These are phyloP conservation scores for Microascus cirrosus DNA, from an alignment of 2,329 filamentous ascomycete genomes.

Conservation along the genomic window DNA sequence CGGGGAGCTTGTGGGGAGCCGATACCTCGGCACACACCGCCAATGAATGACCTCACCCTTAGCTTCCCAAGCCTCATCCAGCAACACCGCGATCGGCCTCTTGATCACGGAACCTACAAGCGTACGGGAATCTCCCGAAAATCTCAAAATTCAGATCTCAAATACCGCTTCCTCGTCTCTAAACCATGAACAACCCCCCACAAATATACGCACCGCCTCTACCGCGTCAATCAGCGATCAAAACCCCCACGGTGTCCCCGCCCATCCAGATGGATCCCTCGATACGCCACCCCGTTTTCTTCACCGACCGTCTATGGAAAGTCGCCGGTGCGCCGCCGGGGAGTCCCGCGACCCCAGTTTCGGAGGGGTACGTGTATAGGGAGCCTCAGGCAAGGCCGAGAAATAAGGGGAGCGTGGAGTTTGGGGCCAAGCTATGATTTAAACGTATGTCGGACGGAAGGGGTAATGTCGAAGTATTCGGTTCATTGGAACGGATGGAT, in stretches of 20 bases:
- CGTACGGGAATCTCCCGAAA: background rate
- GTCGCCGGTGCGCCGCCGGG: slow-evolving; percentile 28
- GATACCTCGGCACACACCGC: background rate
- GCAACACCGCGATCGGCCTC: background rate
- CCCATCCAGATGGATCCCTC: slow-evolving; percentile 31
- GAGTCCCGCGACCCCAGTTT: slow-evolving; percentile 34
- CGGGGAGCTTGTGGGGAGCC: background rate
- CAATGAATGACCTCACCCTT: background rate
- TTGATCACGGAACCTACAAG: background rate
- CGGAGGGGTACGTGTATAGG: slow-evolving; percentile 50
- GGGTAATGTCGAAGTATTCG: background rate
- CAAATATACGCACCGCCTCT: background rate
- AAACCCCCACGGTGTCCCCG: background rate
- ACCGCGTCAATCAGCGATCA: background rate
- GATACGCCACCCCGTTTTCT: slow-evolving; percentile 63
- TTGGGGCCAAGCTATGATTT: slow-evolving; percentile 1
- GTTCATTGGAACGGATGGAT: background rate
- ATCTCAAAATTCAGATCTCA: background rate
- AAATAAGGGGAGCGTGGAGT: background rate
- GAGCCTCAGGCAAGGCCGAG: slow-evolving; percentile 14
- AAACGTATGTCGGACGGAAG: background rate
- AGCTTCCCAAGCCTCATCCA: background rate
- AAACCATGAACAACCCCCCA: background rate
- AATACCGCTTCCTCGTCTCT: background rate
- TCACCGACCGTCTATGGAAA: slow-evolving; percentile 51